phyloP scores from a whole-genome alignment of 2,329 filamentous ascomycete genomes.

The Nemania diffusa region DNA sequence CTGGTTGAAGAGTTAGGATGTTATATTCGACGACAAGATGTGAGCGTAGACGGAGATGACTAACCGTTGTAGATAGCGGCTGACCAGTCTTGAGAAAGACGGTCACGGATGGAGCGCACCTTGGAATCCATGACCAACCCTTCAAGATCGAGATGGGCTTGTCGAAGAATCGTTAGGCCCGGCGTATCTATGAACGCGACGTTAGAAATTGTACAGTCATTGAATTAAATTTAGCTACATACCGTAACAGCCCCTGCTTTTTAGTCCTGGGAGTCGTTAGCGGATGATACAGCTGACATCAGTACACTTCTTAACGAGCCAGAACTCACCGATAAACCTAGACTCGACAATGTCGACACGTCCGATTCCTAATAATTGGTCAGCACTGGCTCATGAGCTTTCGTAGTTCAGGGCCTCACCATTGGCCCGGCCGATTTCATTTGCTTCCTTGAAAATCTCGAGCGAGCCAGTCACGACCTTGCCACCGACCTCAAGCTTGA shows the following conservation, averaged over 20 bases:
- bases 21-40: no score
- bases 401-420: slow-evolving; percentile 53
- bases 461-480: slow-evolving; percentile 74
- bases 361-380: slow-evolving; percentile 60
- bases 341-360: slow-evolving; percentile 78
- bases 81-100: slow-evolving; percentile 56
- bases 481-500: slow-evolving; percentile 61
- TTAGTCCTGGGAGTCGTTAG: slow-evolving; percentile 61
- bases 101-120: slow-evolving; percentile 66
- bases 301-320: background rate
- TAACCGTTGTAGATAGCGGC: slow-evolving; percentile 51
- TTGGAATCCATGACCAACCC: slow-evolving; percentile 67
- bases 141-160: slow-evolving; percentile 63
- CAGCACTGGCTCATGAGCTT: no score
- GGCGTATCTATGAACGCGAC: slow-evolving; percentile 53
- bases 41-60: no score
- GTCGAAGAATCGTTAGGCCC: slow-evolving; percentile 54
- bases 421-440: slow-evolving; percentile 71
- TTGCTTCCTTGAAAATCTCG: slow-evolving; percentile 77
- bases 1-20: no score
- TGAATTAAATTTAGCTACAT: background rate
- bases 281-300: slow-evolving; percentile 2
- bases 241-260: slow-evolving; percentile 85
- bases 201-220: background rate
- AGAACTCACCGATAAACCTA: background rate